These are phyloP conservation scores for Beauveria brongniartii DNA, from an alignment of 2,329 filamentous ascomycete species.

Conservation along the genomic window DNA sequence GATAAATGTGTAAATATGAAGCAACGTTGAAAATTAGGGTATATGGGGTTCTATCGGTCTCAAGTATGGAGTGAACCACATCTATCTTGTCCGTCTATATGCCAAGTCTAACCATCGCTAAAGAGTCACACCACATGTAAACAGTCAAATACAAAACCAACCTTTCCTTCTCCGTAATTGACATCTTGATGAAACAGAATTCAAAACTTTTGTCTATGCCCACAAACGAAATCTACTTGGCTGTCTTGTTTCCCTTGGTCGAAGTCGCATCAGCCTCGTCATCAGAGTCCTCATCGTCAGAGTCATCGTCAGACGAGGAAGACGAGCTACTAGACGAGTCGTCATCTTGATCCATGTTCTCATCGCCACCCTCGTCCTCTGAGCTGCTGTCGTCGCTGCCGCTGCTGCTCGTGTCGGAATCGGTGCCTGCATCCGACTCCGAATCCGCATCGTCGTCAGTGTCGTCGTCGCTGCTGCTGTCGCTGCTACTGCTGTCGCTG, in stretches of 20 bases:
- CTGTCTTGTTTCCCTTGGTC: conserved; percentile 5
- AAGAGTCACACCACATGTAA: not conserved
- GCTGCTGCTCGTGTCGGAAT: conserved; percentile 9
- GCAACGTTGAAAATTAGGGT: not conserved
- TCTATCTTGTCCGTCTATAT: conserved; percentile 16
- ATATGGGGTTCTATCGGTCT: conserved; percentile 4
- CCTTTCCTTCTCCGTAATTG: not conserved
- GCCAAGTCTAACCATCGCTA: conserved; percentile 10
- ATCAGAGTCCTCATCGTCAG: conserved; percentile 28
- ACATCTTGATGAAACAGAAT: not conserved
- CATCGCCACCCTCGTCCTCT: conserved; percentile 12
- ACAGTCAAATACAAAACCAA: not conserved
- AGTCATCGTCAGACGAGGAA: conserved; percentile 29
- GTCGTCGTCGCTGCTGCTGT: conserved; percentile 29
- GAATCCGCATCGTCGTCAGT: conserved; percentile 30
- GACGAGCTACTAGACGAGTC: conserved; percentile 35
- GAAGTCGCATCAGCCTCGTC: conserved; percentile 15
- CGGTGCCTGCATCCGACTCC: conserved; percentile 19
- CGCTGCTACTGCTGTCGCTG: conserved; percentile 26
- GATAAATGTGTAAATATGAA: not conserved
- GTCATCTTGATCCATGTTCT: conserved; percentile 14
- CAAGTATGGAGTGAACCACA: conserved; percentile 5
- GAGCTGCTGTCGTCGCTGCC: conserved; percentile 7
- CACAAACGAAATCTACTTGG: conserved; percentile 5
- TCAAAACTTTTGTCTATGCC: conserved; percentile 3